phyloP scores from a whole-genome alignment of 257 asterid species.

The Gentiana dahurica region DNA sequence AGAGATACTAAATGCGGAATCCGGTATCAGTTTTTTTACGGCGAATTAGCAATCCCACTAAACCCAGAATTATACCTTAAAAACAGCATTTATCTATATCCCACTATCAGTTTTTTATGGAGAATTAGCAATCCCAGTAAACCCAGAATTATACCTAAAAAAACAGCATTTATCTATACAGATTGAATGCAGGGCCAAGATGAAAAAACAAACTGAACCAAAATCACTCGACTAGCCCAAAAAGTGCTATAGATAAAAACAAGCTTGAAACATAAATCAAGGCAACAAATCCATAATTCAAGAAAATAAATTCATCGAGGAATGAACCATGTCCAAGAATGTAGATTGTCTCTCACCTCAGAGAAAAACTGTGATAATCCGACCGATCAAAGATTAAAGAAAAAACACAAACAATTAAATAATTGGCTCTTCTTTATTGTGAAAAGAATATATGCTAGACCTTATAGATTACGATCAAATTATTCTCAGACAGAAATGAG shows the following conservation, averaged over 20 bases:
- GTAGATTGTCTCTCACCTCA: constrained; percentile 6
- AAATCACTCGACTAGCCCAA: background rate
- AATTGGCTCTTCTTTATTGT: background rate
- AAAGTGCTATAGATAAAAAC: background rate
- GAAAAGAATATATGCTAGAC: background rate
- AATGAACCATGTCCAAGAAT: background rate
- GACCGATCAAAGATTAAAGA: constrained; percentile 13
- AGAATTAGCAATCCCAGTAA: background rate
- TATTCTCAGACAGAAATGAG: background rate
- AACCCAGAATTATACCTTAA: no score
- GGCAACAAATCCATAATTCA: background rate
- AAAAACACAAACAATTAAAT: background rate
- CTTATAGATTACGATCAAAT: background rate
- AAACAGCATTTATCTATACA: background rate
- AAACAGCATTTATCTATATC: background rate
- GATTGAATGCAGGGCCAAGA: background rate
- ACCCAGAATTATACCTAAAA: background rate
- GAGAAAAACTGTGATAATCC: constrained; percentile 4
- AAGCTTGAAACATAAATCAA: background rate
- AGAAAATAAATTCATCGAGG: background rate
- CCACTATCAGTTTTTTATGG: no score
- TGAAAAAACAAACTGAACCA: background rate
- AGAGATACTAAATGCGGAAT: no score
- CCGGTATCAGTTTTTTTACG: no score
- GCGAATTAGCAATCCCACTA: no score